Conservation (phyloP, 805 yeast genomes). For the Clavispora carvajalis region DNA sequence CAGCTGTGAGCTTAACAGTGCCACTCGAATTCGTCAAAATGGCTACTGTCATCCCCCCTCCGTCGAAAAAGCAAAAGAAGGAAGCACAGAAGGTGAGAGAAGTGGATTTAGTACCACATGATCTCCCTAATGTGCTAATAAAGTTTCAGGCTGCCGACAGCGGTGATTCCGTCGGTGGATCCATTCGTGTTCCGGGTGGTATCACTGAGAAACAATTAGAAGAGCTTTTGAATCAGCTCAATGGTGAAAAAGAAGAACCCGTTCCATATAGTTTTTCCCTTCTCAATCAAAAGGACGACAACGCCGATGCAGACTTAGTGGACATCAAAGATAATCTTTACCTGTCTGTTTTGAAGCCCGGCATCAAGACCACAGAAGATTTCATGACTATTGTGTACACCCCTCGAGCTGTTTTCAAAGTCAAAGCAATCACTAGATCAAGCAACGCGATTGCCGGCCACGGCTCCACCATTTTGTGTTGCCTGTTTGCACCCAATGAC, state of each 20-base stretch:
- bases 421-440: slow-evolving; percentile 83
- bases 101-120: slow-evolving; percentile 65
- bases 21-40: slow-evolving; percentile 29
- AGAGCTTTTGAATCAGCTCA: slow-evolving; percentile 75
- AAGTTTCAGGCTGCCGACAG: slow-evolving; percentile 91
- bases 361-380: slow-evolving; percentile 86
- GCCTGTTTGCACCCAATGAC: slow-evolving; percentile 89
- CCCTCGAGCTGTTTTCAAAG: slow-evolving; percentile 93
- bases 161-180: slow-evolving; percentile 80
- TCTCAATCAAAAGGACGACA: slow-evolving; percentile 36
- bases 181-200: slow-evolving; percentile 86
- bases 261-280: slow-evolving; percentile 86
- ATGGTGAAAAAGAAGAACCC: slow-evolving; percentile 70
- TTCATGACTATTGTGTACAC: slow-evolving; percentile 85
- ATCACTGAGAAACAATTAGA: slow-evolving; percentile 83
- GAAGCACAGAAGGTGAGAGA: slow-evolving; percentile 80
- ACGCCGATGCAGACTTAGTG: slow-evolving; percentile 39
- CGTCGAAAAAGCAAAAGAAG: slow-evolving; percentile 79
- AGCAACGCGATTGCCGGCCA: slow-evolving; percentile 94
- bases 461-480: slow-evolving; percentile 86
- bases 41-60: slow-evolving; percentile 95
- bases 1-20: not conserved
- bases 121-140: slow-evolving; percentile 81
- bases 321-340: slow-evolving; percentile 79
- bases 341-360: slow-evolving; percentile 78